Evolutionary conservation across 176 grass and related monocot genomes (phyloP), one percentile per base, ranked within the genome.

Genomic region (Saccharum officinarum): DNA sequence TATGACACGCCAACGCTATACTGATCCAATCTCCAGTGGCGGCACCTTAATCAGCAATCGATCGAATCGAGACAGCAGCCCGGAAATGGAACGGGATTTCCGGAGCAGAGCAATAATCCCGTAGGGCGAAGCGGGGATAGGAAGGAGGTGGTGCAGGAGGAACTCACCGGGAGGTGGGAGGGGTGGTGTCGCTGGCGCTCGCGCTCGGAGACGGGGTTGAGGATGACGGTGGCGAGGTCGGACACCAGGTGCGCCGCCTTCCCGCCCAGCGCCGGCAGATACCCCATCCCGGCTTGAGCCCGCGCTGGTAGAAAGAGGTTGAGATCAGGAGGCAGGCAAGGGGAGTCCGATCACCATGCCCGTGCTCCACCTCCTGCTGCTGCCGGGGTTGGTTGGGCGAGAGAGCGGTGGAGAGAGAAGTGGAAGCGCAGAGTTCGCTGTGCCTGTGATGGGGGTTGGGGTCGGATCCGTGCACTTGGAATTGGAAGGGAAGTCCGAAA

Each of bases 231-330:
- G 87, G 93, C 90, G 60, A 95, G 86, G 86, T 95, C 93, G 54
- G 93, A 92, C 45, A 98, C 93, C 7, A 98, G 76, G 78, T 98
- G 89, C 68, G 87, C 91, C 44, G 96, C 96, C 91, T 91, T 98
- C 69, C 91, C 91, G 73, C 96, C 89, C 47, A 98, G 81, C 20
- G 91, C 87, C 22, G 96, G 96, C 60, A 94, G 69, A 76, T 98
- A 98, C 25, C 93, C 91, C 96, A 98, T 95, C 77, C 38, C 30
- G 0, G 23, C 63, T 34, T 12, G 15, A 13, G 2, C 4, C 14
- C 39, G n/a, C 59, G 70, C 14, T 17, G 72, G 73, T 37, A 1
- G 8, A 16, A 16, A 31, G 0, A 22, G 14, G 20, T 3, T 26
- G 69, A 26, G 44, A 33, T 30, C 62, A 72, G 67, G 38, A 47